These are phyloP conservation scores for Leptodermis oblonga DNA, from an alignment of 257 asterid genomes.

Conservation along the genomic window DNA sequence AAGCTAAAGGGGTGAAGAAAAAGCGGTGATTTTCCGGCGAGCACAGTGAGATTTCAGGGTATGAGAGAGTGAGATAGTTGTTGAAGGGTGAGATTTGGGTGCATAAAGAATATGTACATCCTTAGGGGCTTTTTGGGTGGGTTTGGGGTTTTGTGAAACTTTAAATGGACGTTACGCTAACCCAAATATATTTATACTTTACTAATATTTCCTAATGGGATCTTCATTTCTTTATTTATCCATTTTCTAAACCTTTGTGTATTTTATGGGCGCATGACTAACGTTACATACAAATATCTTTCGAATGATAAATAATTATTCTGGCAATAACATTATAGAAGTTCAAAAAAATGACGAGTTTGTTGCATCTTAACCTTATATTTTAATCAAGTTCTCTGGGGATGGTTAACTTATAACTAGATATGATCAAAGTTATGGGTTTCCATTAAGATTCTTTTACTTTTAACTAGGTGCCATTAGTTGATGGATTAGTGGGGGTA, in stretches of 20 bases:
- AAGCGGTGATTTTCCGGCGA: slow-evolving; percentile 33
- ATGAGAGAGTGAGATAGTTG: slow-evolving; percentile 19
- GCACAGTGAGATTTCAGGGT: slow-evolving; percentile 30
- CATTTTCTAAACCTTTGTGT: slow-evolving; percentile 12
- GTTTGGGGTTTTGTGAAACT: slow-evolving; percentile 55
- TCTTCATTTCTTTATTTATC: not conserved
- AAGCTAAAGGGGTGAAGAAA: slow-evolving; percentile 11
- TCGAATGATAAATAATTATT: too few relatives aligned
- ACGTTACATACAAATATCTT: too few relatives aligned
- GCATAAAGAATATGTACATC: slow-evolving; percentile 32
- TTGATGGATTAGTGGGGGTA: slow-evolving; percentile 7
- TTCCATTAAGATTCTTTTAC: slow-evolving; percentile 13
- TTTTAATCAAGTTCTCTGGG: not conserved
- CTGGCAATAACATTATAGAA: too few relatives aligned
- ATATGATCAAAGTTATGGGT: not conserved
- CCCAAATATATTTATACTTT: slow-evolving; percentile 25
- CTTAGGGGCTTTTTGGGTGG: slow-evolving; percentile 22
- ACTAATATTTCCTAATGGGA: slow-evolving; percentile 32
- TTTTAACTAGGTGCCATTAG: not conserved
- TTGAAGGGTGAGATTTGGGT: slow-evolving; percentile 38
- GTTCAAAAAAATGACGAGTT: not conserved
- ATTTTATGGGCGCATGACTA: slow-evolving; percentile 19
- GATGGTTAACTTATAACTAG: too few relatives aligned
- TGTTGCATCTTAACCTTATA: too few relatives aligned
- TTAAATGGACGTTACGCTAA: slow-evolving; percentile 51